Evolutionary conservation across 306 rosid species (phyloP), one percentile per base, ranked within the genome.

Genomic region (Heteromeles arbutifolia): DNA sequence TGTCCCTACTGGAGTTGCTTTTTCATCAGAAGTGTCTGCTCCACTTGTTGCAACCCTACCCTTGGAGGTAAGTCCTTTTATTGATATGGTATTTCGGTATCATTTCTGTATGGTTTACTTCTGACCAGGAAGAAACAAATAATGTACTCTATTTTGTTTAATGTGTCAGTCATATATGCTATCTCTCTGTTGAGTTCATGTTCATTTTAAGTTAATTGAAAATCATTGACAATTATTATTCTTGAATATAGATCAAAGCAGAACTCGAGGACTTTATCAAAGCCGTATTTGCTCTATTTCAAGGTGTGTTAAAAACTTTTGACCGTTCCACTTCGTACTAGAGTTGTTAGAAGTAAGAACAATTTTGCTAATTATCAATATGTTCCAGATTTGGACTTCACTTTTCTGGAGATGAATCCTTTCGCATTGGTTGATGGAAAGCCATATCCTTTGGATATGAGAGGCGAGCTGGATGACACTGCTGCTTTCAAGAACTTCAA

Each of bases 391-490:
- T 80, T 94, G 89, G 98, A 94, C 86, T 94, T 94, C 87, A 94
- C 97, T 82, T 94, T 94, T 86, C 91, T 94, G 41, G 98, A 94
- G 92, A 87, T 94, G 97, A 94, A 94, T 79, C 98, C 98, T 65
- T 94, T 94, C 62, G 76, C 98, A 75, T 83, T 94, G 84, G 89
- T 92, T 62, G 76, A 88, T 65, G 97, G 95, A 84, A 94, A 91
- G 90, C 97, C 98, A 64, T 94, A 88, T 90, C 98, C 98, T 81
- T 86, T 94, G 88, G 97, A 94, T 85, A 94, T 94, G 98, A 94
- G 98, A 87, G 97, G 98, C 81, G 97, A 94, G 84, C 82, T 94
- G 37, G 98, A 94, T 78, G 98, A 92, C 83, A 94, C 98, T 68
- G 97, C 97, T 75, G 88, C 90, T 74, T 94, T 94, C 94, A 94